phyloP scores from a whole-genome alignment of 1,139 yeast genomes.

The Ashbya aceris region DNA sequence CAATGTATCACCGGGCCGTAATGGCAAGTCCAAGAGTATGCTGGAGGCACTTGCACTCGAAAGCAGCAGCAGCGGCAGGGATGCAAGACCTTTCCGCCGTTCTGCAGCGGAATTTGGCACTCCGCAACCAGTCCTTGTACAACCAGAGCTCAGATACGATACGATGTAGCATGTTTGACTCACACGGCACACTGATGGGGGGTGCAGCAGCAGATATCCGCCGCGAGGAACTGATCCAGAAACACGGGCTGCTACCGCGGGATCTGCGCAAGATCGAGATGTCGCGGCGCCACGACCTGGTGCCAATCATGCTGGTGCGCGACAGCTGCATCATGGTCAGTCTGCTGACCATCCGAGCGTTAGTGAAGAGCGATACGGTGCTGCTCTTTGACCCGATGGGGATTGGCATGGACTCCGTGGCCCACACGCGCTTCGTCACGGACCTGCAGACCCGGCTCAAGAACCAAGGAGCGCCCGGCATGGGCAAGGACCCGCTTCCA shows the following conservation, averaged over 20 bases:
- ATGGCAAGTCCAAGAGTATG: not conserved
- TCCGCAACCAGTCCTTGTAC: slow-evolving; percentile 28
- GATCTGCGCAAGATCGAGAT: slow-evolving; percentile 54
- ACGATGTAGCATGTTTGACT: slow-evolving; percentile 54
- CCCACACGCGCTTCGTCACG: slow-evolving; percentile 26
- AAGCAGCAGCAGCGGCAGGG: not conserved
- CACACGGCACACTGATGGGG: slow-evolving; percentile 41
- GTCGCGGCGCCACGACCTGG: slow-evolving; percentile 39
- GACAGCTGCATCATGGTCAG: slow-evolving; percentile 53
- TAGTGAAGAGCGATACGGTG: slow-evolving; percentile 54
- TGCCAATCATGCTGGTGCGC: slow-evolving; percentile 62
- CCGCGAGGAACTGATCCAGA: slow-evolving; percentile 38
- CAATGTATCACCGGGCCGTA: not conserved
- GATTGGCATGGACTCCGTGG: slow-evolving; percentile 24
- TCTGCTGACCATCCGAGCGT: slow-evolving; percentile 58
- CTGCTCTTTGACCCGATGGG: slow-evolving; percentile 49
- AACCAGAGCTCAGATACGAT: slow-evolving; percentile 28
- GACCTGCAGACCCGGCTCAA: slow-evolving; percentile 21
- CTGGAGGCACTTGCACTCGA: not conserved
- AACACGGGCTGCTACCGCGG: slow-evolving; percentile 29
- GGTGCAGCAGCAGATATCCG: slow-evolving; percentile 53
- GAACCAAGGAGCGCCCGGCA: slow-evolving; percentile 22
- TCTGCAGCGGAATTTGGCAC: slow-evolving; percentile 33
- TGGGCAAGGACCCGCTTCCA: slow-evolving; percentile 23
- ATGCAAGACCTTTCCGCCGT: slow-evolving; percentile 17